Evolutionary conservation across 2,329 filamentous ascomycete species (phyloP), one percentile per base, ranked within the genome.

Genomic region (Paraconiothyrium brasiliense): DNA sequence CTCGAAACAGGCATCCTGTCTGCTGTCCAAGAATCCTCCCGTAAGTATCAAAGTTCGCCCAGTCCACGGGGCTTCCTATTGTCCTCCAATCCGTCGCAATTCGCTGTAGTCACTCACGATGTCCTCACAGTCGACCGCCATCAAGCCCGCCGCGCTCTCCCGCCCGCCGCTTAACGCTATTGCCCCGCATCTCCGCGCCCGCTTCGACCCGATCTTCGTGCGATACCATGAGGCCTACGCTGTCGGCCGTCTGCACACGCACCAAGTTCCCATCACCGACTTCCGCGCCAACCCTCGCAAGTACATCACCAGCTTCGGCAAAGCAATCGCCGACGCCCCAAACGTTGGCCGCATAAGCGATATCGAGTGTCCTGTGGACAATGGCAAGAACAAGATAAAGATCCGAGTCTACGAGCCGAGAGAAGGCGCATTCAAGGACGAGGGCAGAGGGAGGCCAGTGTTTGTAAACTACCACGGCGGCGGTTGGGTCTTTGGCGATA

Each of bases 291-390:
- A 46, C 11, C 43, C 43, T 24, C 43, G 43, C 43, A 46, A 24
- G n/a, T 46, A 46, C 43, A 46, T 46, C 43, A 46, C 43, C 43
- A 46, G 43, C 43, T 46, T 46, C n/a, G 43, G 43, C 20, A 46
- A 46, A 46, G 43, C 43, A 24, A 46, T 46, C 22, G 43, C 43
- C 20, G 43, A 46, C 11, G 43, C n/a, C 43, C 8, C 43, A 10
- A 46, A 46, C 22, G 43, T 46, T 24, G 43, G 43, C 20, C 43
- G 20, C 10, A 46, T 46, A 27, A 46, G 43, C n/a, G 43, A 46
- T 20, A 24, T 46, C n/a, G 43, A 46, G 3, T 46, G 43, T 22
- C 43, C 43, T 24, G 43, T 46, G 20, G 43, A 46, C 20, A 9
- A 46, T 13, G 43, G 43, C 2, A 24, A 46, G 43, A 24, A 22